Evolutionary conservation across 192 early-diverging fungal genomes (phyloP).

Genomic region (Piromyces finnis): DNA sequence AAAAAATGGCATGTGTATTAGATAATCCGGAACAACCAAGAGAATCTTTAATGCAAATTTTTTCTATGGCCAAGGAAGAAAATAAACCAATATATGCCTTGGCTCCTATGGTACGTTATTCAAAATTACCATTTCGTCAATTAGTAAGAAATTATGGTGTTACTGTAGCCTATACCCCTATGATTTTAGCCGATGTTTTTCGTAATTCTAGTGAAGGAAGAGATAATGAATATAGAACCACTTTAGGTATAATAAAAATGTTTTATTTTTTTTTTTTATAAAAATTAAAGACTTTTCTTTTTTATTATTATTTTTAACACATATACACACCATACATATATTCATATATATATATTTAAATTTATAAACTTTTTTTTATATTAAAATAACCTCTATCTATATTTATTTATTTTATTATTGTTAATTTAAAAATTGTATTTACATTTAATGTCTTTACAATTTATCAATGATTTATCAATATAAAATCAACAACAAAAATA

Average conservation of each 20-base stretch:
- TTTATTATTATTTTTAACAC: too few species aligned
- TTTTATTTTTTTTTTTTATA: too few species aligned
- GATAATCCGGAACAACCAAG: neutral
- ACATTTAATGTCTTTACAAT: too few species aligned
- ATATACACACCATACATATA: too few species aligned
- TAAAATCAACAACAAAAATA: neutral
- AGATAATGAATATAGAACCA: conserved; percentile 66
- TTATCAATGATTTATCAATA: too few species aligned
- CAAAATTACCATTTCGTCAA: conserved; percentile 81
- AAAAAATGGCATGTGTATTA: neutral
- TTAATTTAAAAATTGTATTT: too few species aligned
- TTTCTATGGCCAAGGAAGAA: conserved; percentile 4
- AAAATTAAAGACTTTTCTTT: too few species aligned
- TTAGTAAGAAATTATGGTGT: conserved; percentile 70
- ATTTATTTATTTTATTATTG: too few species aligned
- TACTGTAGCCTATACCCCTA: conserved; percentile 83
- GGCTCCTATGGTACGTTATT: conserved; percentile 95
- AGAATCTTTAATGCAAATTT: neutral
- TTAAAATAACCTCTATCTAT: too few species aligned
- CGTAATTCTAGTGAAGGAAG: conserved; percentile 63
- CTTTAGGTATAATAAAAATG: conserved; percentile 4
- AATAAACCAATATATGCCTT: conserved; percentile 58
- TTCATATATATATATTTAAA: too few species aligned
- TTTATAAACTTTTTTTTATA: too few species aligned
- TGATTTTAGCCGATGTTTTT: conserved; percentile 90